Evolutionary conservation across 2,329 filamentous ascomycete genomes (phyloP).

Genomic region (Fonsecaea monophora): DNA sequence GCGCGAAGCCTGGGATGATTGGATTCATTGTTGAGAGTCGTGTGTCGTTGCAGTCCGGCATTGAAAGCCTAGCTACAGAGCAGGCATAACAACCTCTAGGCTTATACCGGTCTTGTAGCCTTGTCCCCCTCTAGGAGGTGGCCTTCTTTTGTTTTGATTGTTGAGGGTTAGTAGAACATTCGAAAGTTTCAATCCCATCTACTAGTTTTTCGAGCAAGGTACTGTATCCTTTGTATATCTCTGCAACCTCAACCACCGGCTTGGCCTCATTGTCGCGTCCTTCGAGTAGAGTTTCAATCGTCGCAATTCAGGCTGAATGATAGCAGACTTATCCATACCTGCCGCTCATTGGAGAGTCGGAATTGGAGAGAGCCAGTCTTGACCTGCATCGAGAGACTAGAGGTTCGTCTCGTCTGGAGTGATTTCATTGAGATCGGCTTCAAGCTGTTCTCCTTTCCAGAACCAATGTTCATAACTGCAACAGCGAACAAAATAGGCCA

Average conservation of each 20-base stretch:
- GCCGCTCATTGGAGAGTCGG: not conserved
- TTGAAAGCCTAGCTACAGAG: not conserved
- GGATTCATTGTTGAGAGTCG: conserved; percentile 49
- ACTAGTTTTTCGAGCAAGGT: not conserved
- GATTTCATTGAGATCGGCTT: not conserved
- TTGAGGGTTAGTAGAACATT: not conserved
- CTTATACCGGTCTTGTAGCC: not conserved
- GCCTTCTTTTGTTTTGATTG: not conserved
- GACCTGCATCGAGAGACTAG: not conserved
- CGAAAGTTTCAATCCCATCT: not conserved
- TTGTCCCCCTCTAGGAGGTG: not conserved
- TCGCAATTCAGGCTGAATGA: not conserved
- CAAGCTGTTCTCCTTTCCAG: not conserved
- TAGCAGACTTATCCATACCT: not conserved
- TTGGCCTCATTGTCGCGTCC: not conserved
- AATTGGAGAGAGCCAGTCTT: not conserved
- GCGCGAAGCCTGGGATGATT: conserved; percentile 66
- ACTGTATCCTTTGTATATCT: not conserved
- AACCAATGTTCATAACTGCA: not conserved
- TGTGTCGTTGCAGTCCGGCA: not conserved
- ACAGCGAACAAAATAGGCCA: not conserved
- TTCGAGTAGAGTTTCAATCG: not conserved
- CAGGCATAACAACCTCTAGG: not conserved
- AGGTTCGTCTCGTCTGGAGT: not conserved
- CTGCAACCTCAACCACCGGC: not conserved